Conservation (phyloP, 139 green algal species). For the Chlorella sorokiniana region DNA sequence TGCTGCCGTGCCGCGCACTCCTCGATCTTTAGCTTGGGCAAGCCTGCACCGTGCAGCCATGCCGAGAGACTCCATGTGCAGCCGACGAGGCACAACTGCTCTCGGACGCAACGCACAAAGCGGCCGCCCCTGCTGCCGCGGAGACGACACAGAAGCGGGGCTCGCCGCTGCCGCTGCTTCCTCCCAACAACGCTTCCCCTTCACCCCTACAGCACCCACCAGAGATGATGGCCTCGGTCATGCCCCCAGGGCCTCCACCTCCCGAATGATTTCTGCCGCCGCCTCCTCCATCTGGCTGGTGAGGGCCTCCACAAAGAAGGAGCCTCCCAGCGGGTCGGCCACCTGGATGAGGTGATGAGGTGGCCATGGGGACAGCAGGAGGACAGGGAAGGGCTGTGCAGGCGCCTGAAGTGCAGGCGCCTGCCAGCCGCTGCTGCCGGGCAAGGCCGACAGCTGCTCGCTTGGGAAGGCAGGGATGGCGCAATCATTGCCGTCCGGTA, state of each 20-base stretch:
- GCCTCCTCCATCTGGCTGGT: conserved; percentile 58
- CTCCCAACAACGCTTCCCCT: background rate
- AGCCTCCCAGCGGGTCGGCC: conserved; percentile 71
- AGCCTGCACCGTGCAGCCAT: background rate
- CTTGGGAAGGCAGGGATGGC: too few species aligned
- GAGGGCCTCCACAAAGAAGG: conserved; percentile 71
- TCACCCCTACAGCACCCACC: conserved; percentile 21
- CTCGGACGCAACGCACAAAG: too few species aligned
- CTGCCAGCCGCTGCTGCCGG: too few species aligned
- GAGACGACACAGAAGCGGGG: too few species aligned
- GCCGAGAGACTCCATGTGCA: background rate
- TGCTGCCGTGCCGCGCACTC: conserved; percentile 64
- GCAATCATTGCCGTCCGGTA: too few species aligned
- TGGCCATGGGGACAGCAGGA: background rate
- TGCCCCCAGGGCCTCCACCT: conserved; percentile 70
- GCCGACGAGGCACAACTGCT: too few species aligned
- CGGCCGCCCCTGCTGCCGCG: too few species aligned
- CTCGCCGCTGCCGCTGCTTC: too few species aligned
- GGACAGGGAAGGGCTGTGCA: background rate
- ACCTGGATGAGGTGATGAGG: conserved; percentile 34
- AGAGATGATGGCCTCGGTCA: conserved; percentile 68
- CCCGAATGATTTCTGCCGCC: conserved; percentile 53
- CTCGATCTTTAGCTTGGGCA: conserved; percentile 50
- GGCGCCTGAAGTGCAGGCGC: background rate
- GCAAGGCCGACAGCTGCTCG: too few species aligned